phyloP scores from a whole-genome alignment of 108 stramenopile genomes.

The Nannochloropsis gaditana region DNA sequence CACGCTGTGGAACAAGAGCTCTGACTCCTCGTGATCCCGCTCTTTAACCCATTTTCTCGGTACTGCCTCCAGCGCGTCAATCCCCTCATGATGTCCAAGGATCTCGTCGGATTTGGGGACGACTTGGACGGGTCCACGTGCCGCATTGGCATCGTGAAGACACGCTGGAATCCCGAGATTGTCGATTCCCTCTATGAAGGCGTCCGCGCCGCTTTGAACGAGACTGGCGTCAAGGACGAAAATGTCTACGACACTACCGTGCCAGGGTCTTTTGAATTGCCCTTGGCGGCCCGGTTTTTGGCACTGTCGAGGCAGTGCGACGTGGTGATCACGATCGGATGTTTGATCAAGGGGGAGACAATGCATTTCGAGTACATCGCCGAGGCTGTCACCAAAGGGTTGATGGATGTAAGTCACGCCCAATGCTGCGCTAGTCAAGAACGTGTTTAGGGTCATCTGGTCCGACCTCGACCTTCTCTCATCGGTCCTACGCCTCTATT shows the following conservation, averaged over 20 bases:
- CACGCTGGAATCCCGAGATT: constrained; percentile 56
- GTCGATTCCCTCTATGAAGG: constrained; percentile 42
- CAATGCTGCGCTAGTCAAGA: no score
- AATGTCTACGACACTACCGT: constrained; percentile 73
- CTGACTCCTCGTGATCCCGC: no score
- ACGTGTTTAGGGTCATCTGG: no score
- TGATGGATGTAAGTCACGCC: constrained; percentile 76
- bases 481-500: neutral
- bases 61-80: neutral
- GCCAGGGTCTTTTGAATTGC: constrained; percentile 93
- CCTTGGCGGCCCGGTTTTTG: constrained; percentile 80
- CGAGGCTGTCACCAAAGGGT: constrained; percentile 76
- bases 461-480: no score
- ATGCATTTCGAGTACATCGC: constrained; percentile 98
- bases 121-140: constrained; percentile 51
- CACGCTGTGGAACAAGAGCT: no score
- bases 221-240: constrained; percentile 27
- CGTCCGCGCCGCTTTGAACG: constrained; percentile 45
- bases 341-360: constrained; percentile 97
- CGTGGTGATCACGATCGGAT: constrained; percentile 86
- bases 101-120: constrained; percentile 32
- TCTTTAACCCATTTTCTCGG: no score
- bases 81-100: constrained; percentile 35
- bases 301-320: constrained; percentile 88
- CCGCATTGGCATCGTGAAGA: constrained; percentile 53